Percentiles rank a stretch among this genome's conserved stretches.
phyloP scores from a whole-genome alignment of 495 filamentous ascomycete genomes.

The Penicillium verhagenii region DNA sequence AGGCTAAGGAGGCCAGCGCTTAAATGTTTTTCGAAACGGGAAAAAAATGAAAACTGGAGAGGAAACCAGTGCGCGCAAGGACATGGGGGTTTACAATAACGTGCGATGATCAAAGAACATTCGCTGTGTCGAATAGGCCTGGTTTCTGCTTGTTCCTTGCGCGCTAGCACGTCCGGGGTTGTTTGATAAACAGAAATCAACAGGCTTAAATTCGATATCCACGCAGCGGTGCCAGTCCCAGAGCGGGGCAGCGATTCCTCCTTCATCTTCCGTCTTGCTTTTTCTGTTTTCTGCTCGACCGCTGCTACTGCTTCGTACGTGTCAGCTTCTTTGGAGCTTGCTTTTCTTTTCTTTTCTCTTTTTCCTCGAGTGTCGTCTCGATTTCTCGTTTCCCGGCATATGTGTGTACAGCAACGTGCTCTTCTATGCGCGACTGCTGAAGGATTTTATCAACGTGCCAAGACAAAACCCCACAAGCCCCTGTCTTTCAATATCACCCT shows the following conservation, averaged over 20 bases:
- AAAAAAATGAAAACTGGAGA: slow-evolving; percentile 28
- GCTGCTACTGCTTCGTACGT: background rate
- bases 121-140: slow-evolving; percentile 33
- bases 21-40: slow-evolving; percentile 47
- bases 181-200: slow-evolving; percentile 35
- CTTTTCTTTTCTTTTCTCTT: background rate
- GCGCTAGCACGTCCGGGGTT: slow-evolving; percentile 24
- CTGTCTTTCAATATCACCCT: slow-evolving; percentile 88
- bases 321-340: background rate
- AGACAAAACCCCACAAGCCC: slow-evolving; percentile 62
- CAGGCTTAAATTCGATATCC: slow-evolving; percentile 36
- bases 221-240: slow-evolving; percentile 24
- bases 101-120: slow-evolving; percentile 38
- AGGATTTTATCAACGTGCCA: slow-evolving; percentile 93
- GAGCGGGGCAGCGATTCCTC: slow-evolving; percentile 12
- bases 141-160: slow-evolving; percentile 34
- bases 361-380: slow-evolving; percentile 13
- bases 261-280: slow-evolving; percentile 5
- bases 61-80: slow-evolving; percentile 38
- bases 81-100: slow-evolving; percentile 36
- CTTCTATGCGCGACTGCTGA: slow-evolving; percentile 82
- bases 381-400: slow-evolving; percentile 66
- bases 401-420: slow-evolving; percentile 98
- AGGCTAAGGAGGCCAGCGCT: slow-evolving; percentile 91
- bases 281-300: background rate